phyloP scores from a whole-genome alignment of 140 eudicot genomes.

The Ambrosia hybrid region DNA sequence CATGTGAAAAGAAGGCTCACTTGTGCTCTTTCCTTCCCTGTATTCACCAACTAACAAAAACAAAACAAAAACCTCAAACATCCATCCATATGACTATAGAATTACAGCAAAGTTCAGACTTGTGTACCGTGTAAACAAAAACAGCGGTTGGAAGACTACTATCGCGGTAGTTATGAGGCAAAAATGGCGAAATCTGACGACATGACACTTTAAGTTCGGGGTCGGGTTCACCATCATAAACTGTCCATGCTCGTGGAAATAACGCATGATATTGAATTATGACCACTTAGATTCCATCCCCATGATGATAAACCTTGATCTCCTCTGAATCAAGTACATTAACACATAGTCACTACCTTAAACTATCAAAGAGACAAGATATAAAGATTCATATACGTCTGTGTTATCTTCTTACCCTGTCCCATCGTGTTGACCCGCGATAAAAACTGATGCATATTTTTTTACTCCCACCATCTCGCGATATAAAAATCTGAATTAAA shows the following conservation, averaged over 20 bases:
- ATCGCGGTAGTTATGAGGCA: slow-evolving; percentile 89
- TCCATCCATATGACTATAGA: slow-evolving; percentile 1
- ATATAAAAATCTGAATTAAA: slow-evolving; percentile 67
- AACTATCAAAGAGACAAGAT: background rate
- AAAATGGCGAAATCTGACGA: slow-evolving; percentile 95
- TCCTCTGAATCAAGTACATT: slow-evolving; percentile 40
- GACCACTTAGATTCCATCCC: slow-evolving; percentile 98
- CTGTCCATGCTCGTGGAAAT: slow-evolving; percentile 96
- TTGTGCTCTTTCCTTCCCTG: slow-evolving; percentile 96
- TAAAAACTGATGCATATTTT: slow-evolving; percentile 81
- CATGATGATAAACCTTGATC: slow-evolving; percentile 95
- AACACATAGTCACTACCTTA: slow-evolving; percentile 12
- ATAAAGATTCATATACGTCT: background rate
- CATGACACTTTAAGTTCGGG: slow-evolving; percentile 93
- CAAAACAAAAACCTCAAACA: slow-evolving; percentile 15
- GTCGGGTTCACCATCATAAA: slow-evolving; percentile 98
- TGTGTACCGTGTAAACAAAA: slow-evolving; percentile 85
- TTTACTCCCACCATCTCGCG: slow-evolving; percentile 87
- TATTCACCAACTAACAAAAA: slow-evolving; percentile 74
- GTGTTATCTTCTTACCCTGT: slow-evolving; percentile 61
- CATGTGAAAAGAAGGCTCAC: slow-evolving; percentile 97
- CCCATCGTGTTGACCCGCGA: slow-evolving; percentile 79
- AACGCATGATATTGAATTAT: slow-evolving; percentile 93
- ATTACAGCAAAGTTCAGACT: slow-evolving; percentile 7
- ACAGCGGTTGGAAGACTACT: slow-evolving; percentile 97